These are phyloP conservation scores for Penicillium sclerotigenum DNA, from an alignment of 2,329 filamentous ascomycete species.

Conservation along the genomic window DNA sequence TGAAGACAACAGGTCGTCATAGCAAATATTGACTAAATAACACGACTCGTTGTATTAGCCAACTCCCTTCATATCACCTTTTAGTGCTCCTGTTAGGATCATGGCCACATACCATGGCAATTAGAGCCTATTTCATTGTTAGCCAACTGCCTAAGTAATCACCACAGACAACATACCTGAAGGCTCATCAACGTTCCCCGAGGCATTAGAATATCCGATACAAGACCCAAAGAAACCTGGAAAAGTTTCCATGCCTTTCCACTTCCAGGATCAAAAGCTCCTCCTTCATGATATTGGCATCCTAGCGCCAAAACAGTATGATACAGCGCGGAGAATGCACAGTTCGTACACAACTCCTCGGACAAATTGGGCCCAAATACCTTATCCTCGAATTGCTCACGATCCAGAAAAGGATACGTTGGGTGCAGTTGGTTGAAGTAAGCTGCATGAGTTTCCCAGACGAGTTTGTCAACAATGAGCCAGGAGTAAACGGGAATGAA, in stretches of 20 bases:
- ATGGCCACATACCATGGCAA: background rate
- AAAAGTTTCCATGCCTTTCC: slow-evolving; percentile 44
- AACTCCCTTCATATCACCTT: background rate
- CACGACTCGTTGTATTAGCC: background rate
- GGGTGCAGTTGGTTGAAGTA: slow-evolving; percentile 44
- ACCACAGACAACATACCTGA: slow-evolving; percentile 8
- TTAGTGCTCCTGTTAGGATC: no score
- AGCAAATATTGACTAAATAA: slow-evolving; percentile 36
- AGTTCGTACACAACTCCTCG: slow-evolving; percentile 24
- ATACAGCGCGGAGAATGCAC: slow-evolving; percentile 41
- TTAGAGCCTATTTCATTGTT: background rate
- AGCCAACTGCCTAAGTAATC: background rate
- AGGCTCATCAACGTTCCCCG: slow-evolving; percentile 22
- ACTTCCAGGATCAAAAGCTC: slow-evolving; percentile 40
- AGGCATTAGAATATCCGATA: slow-evolving; percentile 34
- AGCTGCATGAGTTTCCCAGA: slow-evolving; percentile 16
- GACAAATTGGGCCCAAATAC: slow-evolving; percentile 28
- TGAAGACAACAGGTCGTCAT: slow-evolving; percentile 35
- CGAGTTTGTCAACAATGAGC: background rate
- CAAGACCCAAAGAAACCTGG: slow-evolving; percentile 35
- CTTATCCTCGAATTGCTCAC: slow-evolving; percentile 34
- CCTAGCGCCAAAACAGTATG: slow-evolving; percentile 40
- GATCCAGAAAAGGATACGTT: slow-evolving; percentile 43
- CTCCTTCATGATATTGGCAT: slow-evolving; percentile 35
- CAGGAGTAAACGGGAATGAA: background rate